Evolutionary conservation across 176 grass and related monocot species (phyloP), one percentile per base, ranked within the genome.

Genomic region (Avena eriantha): DNA sequence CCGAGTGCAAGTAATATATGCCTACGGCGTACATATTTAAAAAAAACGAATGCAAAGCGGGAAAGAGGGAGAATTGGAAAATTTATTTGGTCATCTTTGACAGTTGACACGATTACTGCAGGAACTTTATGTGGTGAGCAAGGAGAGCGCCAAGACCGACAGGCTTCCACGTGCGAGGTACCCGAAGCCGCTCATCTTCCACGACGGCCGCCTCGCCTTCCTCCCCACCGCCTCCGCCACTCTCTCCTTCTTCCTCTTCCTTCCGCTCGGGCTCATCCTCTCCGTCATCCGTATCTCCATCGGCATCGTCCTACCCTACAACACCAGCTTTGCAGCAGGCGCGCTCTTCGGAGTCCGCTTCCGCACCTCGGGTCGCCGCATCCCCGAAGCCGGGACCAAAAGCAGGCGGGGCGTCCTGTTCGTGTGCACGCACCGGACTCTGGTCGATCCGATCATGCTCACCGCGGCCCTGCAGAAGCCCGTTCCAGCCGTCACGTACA

Each of bases 111-210:
- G 13, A 9, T 80, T 80, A 24, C n/a, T 4, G 43, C 93, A 98
- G 96, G 91, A 98, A 84, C 78, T 86, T 24, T 92, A 89, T 31
- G 77, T 85, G 0, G 88, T 98, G 70, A 92, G 71, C 85, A 88
- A 83, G 61, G 82, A 91, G 11, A 93, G 80, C 63, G 19, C 76
- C 8, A 57, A 81, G 35, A 92, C 57, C 39, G 70, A 83, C 48
- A 66, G 57, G 74, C 82, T 95, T 35, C 84, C 91, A 4, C 88
- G 93, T 19, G 88, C 76, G 33, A 95, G 74, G 64, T 98, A 94
- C 88, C 96, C 96, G 22, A 98, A 92, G 87, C 96, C 91, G 18
- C 74, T 98, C 59, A 90, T 98, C 73, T 98, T 98, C 89, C 96
- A 98, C 75, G 96, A 98, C 84, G 93, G 96, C 14, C 91, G 93